These are phyloP conservation scores for Lithohypha guttulata DNA, from an alignment of 2,329 filamentous ascomycete genomes.

Conservation along the genomic window DNA sequence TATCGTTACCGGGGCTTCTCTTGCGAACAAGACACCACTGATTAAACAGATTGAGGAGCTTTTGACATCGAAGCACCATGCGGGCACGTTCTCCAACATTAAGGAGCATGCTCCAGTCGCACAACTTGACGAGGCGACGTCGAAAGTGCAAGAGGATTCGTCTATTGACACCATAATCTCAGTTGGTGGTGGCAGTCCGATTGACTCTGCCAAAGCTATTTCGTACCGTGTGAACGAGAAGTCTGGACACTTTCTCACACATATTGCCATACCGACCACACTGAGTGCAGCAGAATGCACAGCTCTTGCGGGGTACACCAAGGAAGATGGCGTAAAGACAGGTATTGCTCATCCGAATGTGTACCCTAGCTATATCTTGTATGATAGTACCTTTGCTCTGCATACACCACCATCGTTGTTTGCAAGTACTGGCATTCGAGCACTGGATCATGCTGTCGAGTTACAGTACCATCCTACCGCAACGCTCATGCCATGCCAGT, in stretches of 20 bases:
- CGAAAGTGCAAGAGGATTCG: conserved; percentile 34
- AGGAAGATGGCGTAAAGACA: conserved; percentile 39
- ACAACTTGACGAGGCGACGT: conserved; percentile 42
- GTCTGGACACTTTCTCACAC: conserved; percentile 32
- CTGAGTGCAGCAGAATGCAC: conserved; percentile 47
- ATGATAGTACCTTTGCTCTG: conserved; percentile 41
- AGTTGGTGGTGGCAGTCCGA: conserved; percentile 46
- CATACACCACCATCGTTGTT: conserved; percentile 42
- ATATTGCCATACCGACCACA: conserved; percentile 41
- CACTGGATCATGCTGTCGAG: conserved; percentile 47
- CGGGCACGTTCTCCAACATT: conserved; percentile 46
- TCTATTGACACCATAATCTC: conserved; percentile 45
- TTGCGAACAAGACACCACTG: conserved; percentile 44
- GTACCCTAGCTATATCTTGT: conserved; percentile 26
- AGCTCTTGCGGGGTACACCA: conserved; percentile 42
- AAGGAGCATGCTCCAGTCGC: conserved; percentile 46
- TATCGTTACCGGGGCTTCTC: conserved; percentile 45
- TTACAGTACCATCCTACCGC: conserved; percentile 42
- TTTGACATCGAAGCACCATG: conserved; percentile 36
- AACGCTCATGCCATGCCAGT: conserved; percentile 41
- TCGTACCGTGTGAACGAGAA: conserved; percentile 34
- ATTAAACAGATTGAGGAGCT: conserved; percentile 41
- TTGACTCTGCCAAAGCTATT: conserved; percentile 42
- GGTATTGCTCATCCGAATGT: conserved; percentile 25
- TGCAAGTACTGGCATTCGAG: conserved; percentile 42